These are phyloP conservation scores for Scutellaria minor DNA, from an alignment of 257 asterid species.

Conservation along the genomic window DNA sequence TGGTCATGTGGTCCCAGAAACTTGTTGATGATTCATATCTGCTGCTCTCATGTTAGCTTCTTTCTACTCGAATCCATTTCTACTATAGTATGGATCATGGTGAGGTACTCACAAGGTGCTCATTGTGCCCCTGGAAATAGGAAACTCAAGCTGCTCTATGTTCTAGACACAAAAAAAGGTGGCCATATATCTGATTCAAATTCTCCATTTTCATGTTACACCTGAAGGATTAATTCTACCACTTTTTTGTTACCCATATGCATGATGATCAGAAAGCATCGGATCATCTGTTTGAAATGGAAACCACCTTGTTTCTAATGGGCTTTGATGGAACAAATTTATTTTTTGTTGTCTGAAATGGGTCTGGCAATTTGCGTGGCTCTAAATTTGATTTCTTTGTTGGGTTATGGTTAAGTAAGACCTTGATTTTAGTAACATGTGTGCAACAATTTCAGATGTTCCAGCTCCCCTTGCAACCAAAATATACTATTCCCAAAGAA, in stretches of 20 bases:
- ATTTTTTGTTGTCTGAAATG: conserved; percentile 21
- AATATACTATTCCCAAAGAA: conserved; percentile 75
- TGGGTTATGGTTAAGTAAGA: conserved; percentile 25
- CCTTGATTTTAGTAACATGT: conserved; percentile 34
- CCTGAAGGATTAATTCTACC: conserved; percentile 8
- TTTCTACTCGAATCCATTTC: conserved; percentile 35
- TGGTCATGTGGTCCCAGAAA: conserved; percentile 16
- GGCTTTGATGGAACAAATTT: neutral
- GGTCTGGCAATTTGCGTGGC: conserved; percentile 17
- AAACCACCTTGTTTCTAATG: conserved; percentile 10
- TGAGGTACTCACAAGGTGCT: conserved; percentile 33
- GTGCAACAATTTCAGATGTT: conserved; percentile 53
- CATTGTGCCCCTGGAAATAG: conserved; percentile 30
- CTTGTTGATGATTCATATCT: conserved; percentile 29
- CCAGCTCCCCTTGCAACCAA: conserved; percentile 95
- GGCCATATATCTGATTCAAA: conserved; percentile 21
- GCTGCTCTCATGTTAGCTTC: conserved; percentile 25
- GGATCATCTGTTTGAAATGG: conserved; percentile 1
- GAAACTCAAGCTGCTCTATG: conserved; percentile 29
- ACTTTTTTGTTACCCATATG: conserved; percentile 16
- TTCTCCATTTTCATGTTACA: conserved; percentile 3
- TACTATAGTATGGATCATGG: conserved; percentile 27
- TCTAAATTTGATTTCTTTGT: conserved; percentile 22
- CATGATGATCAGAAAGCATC: conserved; percentile 19
- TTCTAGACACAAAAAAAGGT: conserved; percentile 28